A percentile compares a stretch with the other conserved stretches of the same genome.
Evolutionary conservation across 2,329 filamentous ascomycete genomes (phyloP).

Genomic region (Aspergillus eucalypticola): DNA sequence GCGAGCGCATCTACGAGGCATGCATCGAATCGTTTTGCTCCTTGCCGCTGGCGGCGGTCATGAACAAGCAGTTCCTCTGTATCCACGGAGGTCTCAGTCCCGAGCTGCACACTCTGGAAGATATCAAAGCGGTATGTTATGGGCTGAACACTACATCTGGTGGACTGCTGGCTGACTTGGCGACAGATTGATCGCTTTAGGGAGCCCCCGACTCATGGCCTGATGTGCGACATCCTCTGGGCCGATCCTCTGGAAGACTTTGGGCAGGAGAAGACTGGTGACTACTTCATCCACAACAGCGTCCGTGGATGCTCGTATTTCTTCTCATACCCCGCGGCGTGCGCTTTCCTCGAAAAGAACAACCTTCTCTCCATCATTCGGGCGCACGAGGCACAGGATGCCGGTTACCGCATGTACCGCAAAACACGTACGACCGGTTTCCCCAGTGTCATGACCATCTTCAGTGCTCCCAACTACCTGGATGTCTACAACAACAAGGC

Average conservation of each 20-base stretch:
- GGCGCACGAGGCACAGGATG: constrained; percentile 97
- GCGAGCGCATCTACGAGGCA: constrained; percentile 90
- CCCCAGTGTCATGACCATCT: constrained; percentile 99
- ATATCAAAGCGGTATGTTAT: constrained; percentile 75
- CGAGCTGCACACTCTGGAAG: constrained; percentile 92
- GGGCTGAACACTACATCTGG: too few relatives aligned
- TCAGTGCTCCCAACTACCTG: constrained; percentile 97
- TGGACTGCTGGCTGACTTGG: constrained; percentile 22
- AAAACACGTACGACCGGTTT: constrained; percentile 98
- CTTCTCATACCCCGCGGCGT: constrained; percentile 96
- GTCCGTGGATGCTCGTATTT: constrained; percentile 99
- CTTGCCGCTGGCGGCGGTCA: constrained; percentile 88
- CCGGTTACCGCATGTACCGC: constrained; percentile 97
- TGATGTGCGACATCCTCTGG: constrained; percentile 99
- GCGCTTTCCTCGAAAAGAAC: constrained; percentile 98
- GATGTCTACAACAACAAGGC: constrained; percentile 99
- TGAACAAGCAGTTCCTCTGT: constrained; percentile 99
- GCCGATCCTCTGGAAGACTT: constrained; percentile 98
- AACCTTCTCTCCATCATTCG: constrained; percentile 96
- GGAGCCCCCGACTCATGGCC: constrained; percentile 91
- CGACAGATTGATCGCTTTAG: constrained; percentile 90
- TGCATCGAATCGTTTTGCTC: constrained; percentile 98
- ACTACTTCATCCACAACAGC: constrained; percentile 98
- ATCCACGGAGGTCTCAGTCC: constrained; percentile 96
- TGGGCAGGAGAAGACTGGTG: constrained; percentile 95